Evolutionary conservation across 2,329 filamentous ascomycete species (phyloP).

Genomic region (Colletotrichum musicola): DNA sequence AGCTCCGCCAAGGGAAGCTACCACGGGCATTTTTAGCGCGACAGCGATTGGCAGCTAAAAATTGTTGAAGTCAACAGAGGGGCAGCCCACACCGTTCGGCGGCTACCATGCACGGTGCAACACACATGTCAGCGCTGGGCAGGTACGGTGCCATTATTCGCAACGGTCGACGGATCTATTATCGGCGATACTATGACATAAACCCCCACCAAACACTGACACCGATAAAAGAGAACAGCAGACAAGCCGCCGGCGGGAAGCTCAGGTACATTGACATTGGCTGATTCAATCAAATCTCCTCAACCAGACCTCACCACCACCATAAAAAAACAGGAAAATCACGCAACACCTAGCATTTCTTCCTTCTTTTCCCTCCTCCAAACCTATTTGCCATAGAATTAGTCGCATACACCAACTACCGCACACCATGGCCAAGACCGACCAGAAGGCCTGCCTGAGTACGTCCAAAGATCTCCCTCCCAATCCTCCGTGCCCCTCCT

Average conservation of each 20-base stretch:
- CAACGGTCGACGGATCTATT: conserved; percentile 25
- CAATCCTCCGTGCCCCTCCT: conserved; percentile 43
- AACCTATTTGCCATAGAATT: conserved; percentile 29
- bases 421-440: conserved; percentile 64
- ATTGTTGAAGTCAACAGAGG: conserved; percentile 40
- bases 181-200: conserved; percentile 39
- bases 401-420: conserved; percentile 11
- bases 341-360: conserved; percentile 44
- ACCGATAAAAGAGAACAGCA: conserved; percentile 33
- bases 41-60: conserved; percentile 39
- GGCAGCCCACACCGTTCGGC: conserved; percentile 27
- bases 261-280: conserved; percentile 26
- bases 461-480: conserved; percentile 56
- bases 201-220: conserved; percentile 36
- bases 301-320: conserved; percentile 45
- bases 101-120: not conserved
- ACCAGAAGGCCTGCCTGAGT: conserved; percentile 74
- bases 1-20: conserved; percentile 34
- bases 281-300: conserved; percentile 39
- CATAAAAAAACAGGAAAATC: conserved; percentile 45
- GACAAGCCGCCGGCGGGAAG: conserved; percentile 15
- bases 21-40: conserved; percentile 34
- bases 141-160: conserved; percentile 20
- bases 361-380: conserved; percentile 5
- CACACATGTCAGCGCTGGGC: rapidly evolving